Percentiles rank a stretch among this genome's conserved stretches.
These are phyloP conservation scores for Pestalotiopsis sp. DNA, from an alignment of 2,329 filamentous ascomycete genomes.

Conservation along the genomic window DNA sequence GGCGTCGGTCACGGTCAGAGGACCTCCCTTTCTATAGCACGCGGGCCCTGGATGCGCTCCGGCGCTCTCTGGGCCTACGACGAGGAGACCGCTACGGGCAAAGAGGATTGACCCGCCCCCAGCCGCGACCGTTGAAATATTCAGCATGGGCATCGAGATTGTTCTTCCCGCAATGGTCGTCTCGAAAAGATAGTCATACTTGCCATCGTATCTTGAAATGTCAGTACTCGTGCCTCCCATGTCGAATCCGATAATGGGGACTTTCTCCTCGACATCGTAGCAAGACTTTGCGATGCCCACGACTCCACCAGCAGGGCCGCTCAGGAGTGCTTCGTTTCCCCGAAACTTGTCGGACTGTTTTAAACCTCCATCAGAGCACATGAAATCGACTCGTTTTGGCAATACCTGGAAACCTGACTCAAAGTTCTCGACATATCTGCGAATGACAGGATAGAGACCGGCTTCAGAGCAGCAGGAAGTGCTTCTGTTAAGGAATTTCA, in stretches of 20 bases:
- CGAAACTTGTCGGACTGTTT: conserved; percentile 88
- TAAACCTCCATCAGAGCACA: conserved; percentile 57
- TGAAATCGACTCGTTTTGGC: conserved; percentile 66
- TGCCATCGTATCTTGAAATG: conserved; percentile 65
- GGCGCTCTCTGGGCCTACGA: conserved; percentile 55
- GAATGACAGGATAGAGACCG: conserved; percentile 71
- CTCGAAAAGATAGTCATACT: conserved; percentile 60
- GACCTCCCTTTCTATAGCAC: conserved; percentile 74
- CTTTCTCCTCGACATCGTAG: conserved; percentile 10
- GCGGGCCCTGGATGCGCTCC: conserved; percentile 71
- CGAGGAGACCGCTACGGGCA: conserved; percentile 71
- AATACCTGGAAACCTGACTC: conserved; percentile 63
- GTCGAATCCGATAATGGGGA: conserved; percentile 64
- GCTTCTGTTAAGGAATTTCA: conserved; percentile 69
- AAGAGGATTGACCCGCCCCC: conserved; percentile 58
- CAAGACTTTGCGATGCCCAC: conserved; percentile 15
- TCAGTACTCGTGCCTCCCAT: conserved; percentile 76
- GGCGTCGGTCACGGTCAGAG: conserved; percentile 74
- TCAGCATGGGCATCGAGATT: conserved; percentile 71
- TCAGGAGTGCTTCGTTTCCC: conserved; percentile 64
- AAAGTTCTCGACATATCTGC: conserved; percentile 69
- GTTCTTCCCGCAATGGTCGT: conserved; percentile 71
- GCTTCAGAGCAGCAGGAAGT: conserved; percentile 73
- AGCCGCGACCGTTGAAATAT: conserved; percentile 72
- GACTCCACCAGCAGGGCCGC: conserved; percentile 16